Conservation (phyloP, 345 rosid species). For the Eucalyptus fibrosa region DNA sequence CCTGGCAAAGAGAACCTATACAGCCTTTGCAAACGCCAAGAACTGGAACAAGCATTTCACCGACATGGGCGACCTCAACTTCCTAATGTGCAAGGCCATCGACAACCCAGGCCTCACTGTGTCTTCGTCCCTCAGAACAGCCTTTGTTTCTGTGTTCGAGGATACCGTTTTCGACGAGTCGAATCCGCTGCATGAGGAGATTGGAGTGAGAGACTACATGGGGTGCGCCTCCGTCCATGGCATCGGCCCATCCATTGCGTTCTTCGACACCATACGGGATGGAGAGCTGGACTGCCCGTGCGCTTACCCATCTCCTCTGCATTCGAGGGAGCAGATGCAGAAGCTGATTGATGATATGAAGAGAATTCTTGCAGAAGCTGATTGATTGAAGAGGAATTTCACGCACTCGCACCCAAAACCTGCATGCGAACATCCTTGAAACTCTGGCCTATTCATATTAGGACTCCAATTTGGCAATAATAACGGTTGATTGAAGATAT, state of each 20-base stretch:
- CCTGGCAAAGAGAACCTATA: conserved; percentile 39
- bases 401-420: background rate
- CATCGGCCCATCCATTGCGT: conserved; percentile 50
- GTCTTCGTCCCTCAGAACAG: conserved; percentile 50
- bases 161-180: conserved; percentile 34
- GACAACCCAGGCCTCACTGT: conserved; percentile 69
- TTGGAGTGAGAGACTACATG: conserved; percentile 42
- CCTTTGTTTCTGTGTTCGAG: conserved; percentile 62
- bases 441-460: background rate
- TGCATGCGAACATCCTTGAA: background rate
- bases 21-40: conserved; percentile 34
- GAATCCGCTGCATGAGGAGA: background rate
- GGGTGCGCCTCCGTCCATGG: conserved; percentile 72
- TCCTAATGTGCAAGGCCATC: conserved; percentile 70
- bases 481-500: background rate
- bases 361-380: conserved; percentile 24
- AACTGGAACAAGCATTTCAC: conserved; percentile 58
- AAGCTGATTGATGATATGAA: conserved; percentile 37
- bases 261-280: conserved; percentile 52
- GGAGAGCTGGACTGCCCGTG: conserved; percentile 52
- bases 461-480: background rate
- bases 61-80: conserved; percentile 71
- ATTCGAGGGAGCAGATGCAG: conserved; percentile 67
- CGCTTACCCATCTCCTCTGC: conserved; percentile 69
- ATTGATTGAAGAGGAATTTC: background rate